phyloP scores from a whole-genome alignment of 225 moss, liverwort and hornwort genomes.

The Anthoceros angustus region DNA sequence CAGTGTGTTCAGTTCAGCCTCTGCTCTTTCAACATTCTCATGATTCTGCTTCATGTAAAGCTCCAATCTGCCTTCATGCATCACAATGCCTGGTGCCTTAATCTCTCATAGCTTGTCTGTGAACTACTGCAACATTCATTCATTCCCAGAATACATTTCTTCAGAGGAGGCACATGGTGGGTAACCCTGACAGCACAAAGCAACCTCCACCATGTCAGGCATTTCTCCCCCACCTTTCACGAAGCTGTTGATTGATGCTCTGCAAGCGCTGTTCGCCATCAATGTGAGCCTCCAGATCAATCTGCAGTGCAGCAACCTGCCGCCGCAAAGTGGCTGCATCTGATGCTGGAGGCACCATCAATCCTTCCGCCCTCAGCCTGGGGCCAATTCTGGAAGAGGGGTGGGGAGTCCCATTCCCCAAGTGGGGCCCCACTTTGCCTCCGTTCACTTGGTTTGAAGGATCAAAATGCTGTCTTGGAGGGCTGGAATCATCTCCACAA shows the following conservation, averaged over 20 bases:
- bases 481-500: not conserved
- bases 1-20: slow-evolving; percentile 79
- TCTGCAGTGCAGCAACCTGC: not conserved
- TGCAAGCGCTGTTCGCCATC: slow-evolving; percentile 1
- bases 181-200: not conserved
- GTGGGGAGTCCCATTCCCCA: not conserved
- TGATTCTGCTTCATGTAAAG: slow-evolving; percentile 96
- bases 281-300: not conserved
- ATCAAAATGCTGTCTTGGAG: not conserved
- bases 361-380: not conserved
- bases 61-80: slow-evolving; percentile 66
- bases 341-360: slow-evolving; percentile 1
- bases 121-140: slow-evolving; percentile 2
- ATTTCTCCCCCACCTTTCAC: not conserved
- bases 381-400: not conserved
- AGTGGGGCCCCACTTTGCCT: not conserved
- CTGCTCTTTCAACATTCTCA: slow-evolving; percentile 95
- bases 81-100: slow-evolving; percentile 4
- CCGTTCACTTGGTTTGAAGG: not conserved
- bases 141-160: not conserved
- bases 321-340: slow-evolving; percentile 1
- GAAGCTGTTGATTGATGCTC: slow-evolving; percentile 2
- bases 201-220: not conserved
- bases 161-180: not conserved
- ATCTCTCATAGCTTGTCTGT: not conserved